phyloP scores from a whole-genome alignment of 73 alveolate species.

The Uronychia setigera region DNA sequence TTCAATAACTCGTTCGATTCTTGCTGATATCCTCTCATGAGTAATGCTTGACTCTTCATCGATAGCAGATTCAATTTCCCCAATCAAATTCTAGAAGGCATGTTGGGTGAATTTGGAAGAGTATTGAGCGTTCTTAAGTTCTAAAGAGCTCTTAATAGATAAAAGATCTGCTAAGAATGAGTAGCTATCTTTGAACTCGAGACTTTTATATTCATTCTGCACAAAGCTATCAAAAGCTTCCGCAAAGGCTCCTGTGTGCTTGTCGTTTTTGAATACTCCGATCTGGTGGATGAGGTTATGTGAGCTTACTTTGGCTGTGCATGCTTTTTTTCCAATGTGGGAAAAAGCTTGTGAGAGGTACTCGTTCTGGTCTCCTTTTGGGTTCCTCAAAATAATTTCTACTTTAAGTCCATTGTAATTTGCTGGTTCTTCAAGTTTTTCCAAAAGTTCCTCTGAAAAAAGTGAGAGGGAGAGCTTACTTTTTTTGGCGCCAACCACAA shows the following conservation, averaged over 20 bases:
- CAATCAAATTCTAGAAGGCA: constrained; percentile 47
- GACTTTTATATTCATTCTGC: constrained; percentile 1
- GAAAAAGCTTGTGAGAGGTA: constrained; percentile 28
- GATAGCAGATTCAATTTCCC: constrained; percentile 71
- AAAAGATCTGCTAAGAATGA: constrained; percentile 4
- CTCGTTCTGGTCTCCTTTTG: constrained; percentile 44
- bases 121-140: not conserved
- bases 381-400: constrained; percentile 47
- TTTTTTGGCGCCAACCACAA: constrained; percentile 60
- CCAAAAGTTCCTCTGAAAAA: constrained; percentile 37
- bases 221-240: constrained; percentile 2
- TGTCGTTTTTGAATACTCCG: constrained; percentile 20
- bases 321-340: constrained; percentile 8
- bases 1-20: constrained; percentile 63
- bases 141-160: constrained; percentile 11
- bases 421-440: constrained; percentile 24
- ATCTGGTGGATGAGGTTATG: not conserved
- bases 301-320: constrained; percentile 4
- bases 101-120: constrained; percentile 13
- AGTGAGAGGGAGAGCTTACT: constrained; percentile 39
- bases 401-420: constrained; percentile 49
- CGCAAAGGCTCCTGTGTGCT: constrained; percentile 5
- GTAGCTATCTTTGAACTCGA: not conserved
- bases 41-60: constrained; percentile 71
- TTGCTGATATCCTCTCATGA: constrained; percentile 61